Evolutionary conservation across 2,329 filamentous ascomycete genomes (phyloP), one percentile per base, ranked within the genome.

Genomic region (Cercospora janseana): DNA sequence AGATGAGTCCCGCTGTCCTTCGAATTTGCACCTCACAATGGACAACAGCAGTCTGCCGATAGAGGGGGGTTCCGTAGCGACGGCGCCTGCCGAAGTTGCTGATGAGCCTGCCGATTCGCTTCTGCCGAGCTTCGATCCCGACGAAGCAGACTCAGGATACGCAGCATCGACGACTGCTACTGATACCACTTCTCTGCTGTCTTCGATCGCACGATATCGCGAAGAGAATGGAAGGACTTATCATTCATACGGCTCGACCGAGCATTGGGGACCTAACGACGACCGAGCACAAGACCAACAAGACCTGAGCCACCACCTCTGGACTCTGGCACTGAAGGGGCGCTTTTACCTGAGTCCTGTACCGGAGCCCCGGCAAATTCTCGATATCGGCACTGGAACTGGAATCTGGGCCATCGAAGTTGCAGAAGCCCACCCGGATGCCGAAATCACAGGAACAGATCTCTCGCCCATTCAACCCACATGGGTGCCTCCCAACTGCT

Each of bases 391-490:
- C 10, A 52, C 45, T 28, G 51, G 50, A 13, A 56, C 50, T 2
- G 53, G 53, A n/a, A 56, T 56, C n/a, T 56, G 50, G 54, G 38
- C 46, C 10, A 55, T 62, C 15, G 61, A 61, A 13, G 70, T 74
- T 49, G 60, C 53, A 8, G 60, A 64, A 21, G 37, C 52, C 18
- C 56, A 47, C 31, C 60, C 60, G 28, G 46, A 58, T 12, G 56
- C 59, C 20, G 60, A 65, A 20, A 69, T 79, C 29, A 70, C 69
- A 3, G 76, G 75, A 29, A 72, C 69, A 7, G 68, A 70, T 46
- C 63, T 70, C 9, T 61, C 59, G 31, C 64, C 66, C 10, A 68
- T 67, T 4, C 69, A 70, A 47, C 69, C 68, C 1, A 46, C 52
- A 6, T 59, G 54, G 58, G 57, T 62, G 4, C 69, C 69, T 0